phyloP scores from a whole-genome alignment of 768 basidiomycete genomes.

The Termitomyces sp. region DNA sequence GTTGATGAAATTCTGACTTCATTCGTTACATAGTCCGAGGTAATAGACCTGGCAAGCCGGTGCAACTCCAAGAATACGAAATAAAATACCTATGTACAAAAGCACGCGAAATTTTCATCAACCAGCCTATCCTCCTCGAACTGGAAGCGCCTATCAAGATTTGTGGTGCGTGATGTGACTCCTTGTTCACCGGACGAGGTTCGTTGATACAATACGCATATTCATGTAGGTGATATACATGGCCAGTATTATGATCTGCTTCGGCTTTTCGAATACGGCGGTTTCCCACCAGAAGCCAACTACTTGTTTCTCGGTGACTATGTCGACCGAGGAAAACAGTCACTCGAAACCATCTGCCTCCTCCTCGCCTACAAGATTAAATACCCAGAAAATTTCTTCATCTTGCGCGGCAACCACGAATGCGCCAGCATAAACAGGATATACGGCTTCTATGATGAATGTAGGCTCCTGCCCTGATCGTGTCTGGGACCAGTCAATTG shows the following conservation, averaged over 20 bases:
- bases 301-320: conserved; percentile 99
- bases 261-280: conserved; percentile 97
- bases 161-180: conserved; percentile 65
- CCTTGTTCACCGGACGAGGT: conserved; percentile 14
- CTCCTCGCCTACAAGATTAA: conserved; percentile 99
- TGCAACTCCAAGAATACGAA: conserved; percentile 97
- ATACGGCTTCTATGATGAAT: conserved; percentile 99
- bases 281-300: conserved; percentile 99
- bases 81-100: conserved; percentile 99
- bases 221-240: conserved; percentile 84
- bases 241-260: conserved; percentile 99
- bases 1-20: conserved; percentile 11
- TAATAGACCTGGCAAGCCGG: conserved; percentile 97
- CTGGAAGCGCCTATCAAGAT: conserved; percentile 99
- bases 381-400: conserved; percentile 99
- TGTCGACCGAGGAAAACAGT: conserved; percentile 98
- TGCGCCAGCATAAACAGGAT: conserved; percentile 99
- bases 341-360: conserved; percentile 98
- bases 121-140: conserved; percentile 96
- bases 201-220: conserved; percentile 7
- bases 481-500: conserved; percentile 7
- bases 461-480: conserved; percentile 42
- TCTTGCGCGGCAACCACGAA: conserved; percentile 97
- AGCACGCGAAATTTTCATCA: conserved; percentile 98
- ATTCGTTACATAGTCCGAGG: conserved; percentile 71